Evolutionary conservation across 225 moss, liverwort and hornwort species (phyloP).

Genomic region (Sphagnum contortum): DNA sequence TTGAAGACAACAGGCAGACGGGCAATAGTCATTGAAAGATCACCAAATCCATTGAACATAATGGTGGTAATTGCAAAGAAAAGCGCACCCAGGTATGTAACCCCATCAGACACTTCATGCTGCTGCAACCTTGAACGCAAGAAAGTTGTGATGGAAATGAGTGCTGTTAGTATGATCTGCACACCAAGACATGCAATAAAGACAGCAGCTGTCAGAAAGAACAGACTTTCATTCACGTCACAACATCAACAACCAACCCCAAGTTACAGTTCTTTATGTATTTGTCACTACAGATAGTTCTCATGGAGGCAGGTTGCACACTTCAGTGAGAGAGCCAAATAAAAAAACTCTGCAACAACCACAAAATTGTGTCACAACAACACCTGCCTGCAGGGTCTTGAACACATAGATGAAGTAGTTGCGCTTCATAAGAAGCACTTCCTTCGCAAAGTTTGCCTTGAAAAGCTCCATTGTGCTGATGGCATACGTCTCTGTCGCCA

Average conservation of each 20-base stretch:
- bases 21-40: constrained; percentile 52
- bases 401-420: constrained; percentile 34
- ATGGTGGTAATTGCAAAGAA: constrained; percentile 55
- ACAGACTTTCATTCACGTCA: too few species aligned
- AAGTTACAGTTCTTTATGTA: too few species aligned
- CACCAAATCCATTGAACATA: constrained; percentile 75
- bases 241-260: too few species aligned
- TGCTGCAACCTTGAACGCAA: constrained; percentile 44
- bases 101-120: constrained; percentile 25
- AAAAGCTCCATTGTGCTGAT: constrained; percentile 39
- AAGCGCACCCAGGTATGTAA: constrained; percentile 43
- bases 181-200: not conserved
- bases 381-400: constrained; percentile 12
- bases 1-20: constrained; percentile 65
- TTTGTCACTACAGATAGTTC: too few species aligned
- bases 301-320: too few species aligned
- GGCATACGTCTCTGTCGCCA: constrained; percentile 25
- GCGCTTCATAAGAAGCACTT: constrained; percentile 49
- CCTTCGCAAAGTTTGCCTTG: constrained; percentile 61
- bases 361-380: too few species aligned
- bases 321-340: too few species aligned
- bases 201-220: too few species aligned
- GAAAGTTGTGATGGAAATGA: constrained; percentile 50
- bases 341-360: too few species aligned
- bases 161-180: constrained; percentile 41